Percentiles rank a stretch among this genome's conserved stretches.
Evolutionary conservation across 768 basidiomycete genomes (phyloP).

Genomic region (Termitomyces sp.): DNA sequence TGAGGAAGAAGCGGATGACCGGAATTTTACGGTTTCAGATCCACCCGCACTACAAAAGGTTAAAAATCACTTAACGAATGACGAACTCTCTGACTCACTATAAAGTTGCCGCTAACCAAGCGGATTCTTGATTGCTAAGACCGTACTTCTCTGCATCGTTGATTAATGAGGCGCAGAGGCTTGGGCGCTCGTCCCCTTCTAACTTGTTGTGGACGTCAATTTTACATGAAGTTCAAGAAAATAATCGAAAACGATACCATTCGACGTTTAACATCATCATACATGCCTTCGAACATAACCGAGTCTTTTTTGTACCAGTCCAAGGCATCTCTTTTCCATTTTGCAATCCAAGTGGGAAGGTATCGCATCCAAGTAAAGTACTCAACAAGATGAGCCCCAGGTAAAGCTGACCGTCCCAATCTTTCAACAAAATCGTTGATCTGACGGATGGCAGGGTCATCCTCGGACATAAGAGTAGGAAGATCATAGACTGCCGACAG

Average conservation of each 20-base stretch:
- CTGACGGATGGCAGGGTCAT: neutral
- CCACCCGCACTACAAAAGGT: neutral
- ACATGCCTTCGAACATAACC: neutral
- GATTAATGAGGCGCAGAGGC: neutral
- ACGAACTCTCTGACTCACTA: neutral
- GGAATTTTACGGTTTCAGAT: neutral
- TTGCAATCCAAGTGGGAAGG: neutral
- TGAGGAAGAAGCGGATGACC: neutral
- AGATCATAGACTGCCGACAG: neutral
- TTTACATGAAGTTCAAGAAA: neutral
- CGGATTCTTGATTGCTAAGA: neutral
- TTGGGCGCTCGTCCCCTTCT: neutral
- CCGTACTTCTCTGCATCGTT: neutral
- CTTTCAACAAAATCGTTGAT: neutral
- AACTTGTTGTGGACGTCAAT: neutral
- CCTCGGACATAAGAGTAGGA: neutral
- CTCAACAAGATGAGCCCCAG: constrained; percentile 15
- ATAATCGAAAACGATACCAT: neutral
- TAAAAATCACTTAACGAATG: neutral
- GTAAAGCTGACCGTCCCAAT: constrained; percentile 19
- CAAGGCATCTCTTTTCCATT: neutral
- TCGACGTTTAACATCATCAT: neutral
- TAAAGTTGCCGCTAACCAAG: neutral
- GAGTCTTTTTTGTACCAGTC: neutral
- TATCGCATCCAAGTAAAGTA: neutral